These are phyloP conservation scores for Rhodomyrtus psidioides DNA, from an alignment of 441 rosid species.

Conservation along the genomic window DNA sequence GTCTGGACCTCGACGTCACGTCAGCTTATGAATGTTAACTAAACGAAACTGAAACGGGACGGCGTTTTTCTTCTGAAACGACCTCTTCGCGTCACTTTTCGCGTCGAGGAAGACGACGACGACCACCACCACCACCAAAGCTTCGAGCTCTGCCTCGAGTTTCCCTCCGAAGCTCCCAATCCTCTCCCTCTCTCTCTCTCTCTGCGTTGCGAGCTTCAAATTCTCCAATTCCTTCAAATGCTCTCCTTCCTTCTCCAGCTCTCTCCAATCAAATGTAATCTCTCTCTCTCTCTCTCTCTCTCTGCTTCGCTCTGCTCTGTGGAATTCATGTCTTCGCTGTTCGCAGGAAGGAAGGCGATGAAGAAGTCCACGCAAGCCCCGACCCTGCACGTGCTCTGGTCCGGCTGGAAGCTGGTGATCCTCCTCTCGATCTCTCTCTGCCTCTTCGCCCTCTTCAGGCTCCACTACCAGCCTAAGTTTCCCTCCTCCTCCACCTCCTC, in stretches of 20 bases:
- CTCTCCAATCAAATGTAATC: not conserved
- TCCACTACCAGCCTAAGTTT: slow-evolving; percentile 26
- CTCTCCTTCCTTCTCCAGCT: not conserved
- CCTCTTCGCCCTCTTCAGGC: slow-evolving; percentile 36
- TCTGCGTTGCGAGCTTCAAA: not conserved
- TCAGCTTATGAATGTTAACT: not conserved
- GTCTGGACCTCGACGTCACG: not conserved
- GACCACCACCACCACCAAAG: not conserved
- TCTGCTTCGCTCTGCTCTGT: not conserved
- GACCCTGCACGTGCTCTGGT: slow-evolving; percentile 34
- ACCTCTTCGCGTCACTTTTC: not conserved
- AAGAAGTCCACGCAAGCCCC: slow-evolving; percentile 24
- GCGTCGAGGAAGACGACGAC: not conserved
- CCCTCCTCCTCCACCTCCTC: not conserved
- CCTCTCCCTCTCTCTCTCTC: not conserved
- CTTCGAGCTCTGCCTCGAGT: not conserved
- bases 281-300: slow-evolving; percentile 16
- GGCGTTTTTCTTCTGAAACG: not conserved
- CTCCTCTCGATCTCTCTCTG: slow-evolving; percentile 43
- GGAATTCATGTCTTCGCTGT: not conserved
- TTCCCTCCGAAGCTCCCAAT: too few relatives aligned
- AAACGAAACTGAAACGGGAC: not conserved
- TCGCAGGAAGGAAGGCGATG: slow-evolving; percentile 29
- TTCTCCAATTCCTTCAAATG: not conserved
- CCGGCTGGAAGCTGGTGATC: slow-evolving; percentile 56